These are phyloP conservation scores for Lolium multiflorum DNA, from an alignment of 176 grass and related monocot species.

Conservation along the genomic window DNA sequence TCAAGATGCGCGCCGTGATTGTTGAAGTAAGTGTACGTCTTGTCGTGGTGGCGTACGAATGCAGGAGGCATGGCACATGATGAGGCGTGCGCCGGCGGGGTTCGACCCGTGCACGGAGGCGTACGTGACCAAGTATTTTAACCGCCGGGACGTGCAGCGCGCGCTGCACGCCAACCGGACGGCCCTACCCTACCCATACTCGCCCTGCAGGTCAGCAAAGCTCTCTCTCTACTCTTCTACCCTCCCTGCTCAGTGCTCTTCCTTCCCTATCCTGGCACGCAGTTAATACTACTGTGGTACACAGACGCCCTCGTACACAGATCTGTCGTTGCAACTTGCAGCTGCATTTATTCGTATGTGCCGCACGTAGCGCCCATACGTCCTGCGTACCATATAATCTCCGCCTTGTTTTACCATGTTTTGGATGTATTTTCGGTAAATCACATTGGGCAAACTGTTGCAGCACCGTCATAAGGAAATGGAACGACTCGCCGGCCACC, in stretches of 20 bases:
- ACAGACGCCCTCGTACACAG: neutral
- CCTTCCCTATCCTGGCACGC: neutral
- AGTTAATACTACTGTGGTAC: neutral
- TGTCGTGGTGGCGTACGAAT: neutral
- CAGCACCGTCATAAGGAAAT: slow-evolving; percentile 80
- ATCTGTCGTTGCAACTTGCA: slow-evolving; percentile 17
- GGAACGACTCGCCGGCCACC: slow-evolving; percentile 88
- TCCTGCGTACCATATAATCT: too few species aligned
- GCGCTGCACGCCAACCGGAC: slow-evolving; percentile 86
- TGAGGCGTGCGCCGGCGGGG: slow-evolving; percentile 63
- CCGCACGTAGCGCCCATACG: neutral
- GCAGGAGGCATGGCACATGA: slow-evolving; percentile 72
- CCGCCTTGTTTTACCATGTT: neutral
- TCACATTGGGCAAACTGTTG: neutral
- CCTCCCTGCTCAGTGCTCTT: neutral
- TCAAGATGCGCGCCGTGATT: neutral
- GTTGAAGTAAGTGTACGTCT: neutral
- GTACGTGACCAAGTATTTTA: slow-evolving; percentile 78
- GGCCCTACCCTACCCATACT: slow-evolving; percentile 67
- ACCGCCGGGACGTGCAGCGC: slow-evolving; percentile 78
- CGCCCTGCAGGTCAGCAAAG: slow-evolving; percentile 70
- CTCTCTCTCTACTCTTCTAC: neutral
- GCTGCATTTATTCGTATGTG: slow-evolving; percentile 23
- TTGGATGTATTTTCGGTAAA: neutral
- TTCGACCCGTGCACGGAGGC: slow-evolving; percentile 98